Evolutionary conservation across 495 filamentous ascomycete genomes (phyloP).

Genomic region (Penicillium soppii): DNA sequence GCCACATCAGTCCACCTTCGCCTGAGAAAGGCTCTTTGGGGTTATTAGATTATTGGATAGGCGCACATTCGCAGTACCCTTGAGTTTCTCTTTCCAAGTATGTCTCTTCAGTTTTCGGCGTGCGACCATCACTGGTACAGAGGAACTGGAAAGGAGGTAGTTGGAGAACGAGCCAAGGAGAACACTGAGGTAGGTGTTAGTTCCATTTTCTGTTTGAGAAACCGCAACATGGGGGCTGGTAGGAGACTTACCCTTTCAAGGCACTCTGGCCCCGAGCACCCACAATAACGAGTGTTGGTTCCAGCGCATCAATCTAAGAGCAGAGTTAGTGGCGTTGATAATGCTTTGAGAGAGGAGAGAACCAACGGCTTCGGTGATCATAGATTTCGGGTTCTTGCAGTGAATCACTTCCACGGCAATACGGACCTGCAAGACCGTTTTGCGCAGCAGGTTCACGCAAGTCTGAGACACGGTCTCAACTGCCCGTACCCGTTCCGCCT

Average conservation of each 20-base stretch:
- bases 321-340: conserved; percentile 16
- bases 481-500: conserved; percentile 75
- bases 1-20: conserved; percentile 59
- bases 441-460: conserved; percentile 79
- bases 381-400: conserved; percentile 89
- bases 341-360: not conserved
- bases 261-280: conserved; percentile 87
- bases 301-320: conserved; percentile 77
- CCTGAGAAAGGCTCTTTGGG: conserved; percentile 61
- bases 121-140: conserved; percentile 93
- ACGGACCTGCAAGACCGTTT: conserved; percentile 86
- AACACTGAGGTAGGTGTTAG: conserved; percentile 53
- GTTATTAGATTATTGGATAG: conserved; percentile 70
- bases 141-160: conserved; percentile 93
- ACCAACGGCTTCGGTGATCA: conserved; percentile 76
- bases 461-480: conserved; percentile 74
- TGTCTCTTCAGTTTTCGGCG: conserved; percentile 76
- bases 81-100: conserved; percentile 57
- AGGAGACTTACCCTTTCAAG: conserved; percentile 75
- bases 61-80: conserved; percentile 48
- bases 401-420: conserved; percentile 95
- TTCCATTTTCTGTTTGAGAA: not conserved
- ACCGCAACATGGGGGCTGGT: not conserved
- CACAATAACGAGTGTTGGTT: conserved; percentile 90
- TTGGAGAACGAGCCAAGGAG: conserved; percentile 95